phyloP scores from a whole-genome alignment of 257 asterid genomes.

The Lavandula angustifolia region DNA sequence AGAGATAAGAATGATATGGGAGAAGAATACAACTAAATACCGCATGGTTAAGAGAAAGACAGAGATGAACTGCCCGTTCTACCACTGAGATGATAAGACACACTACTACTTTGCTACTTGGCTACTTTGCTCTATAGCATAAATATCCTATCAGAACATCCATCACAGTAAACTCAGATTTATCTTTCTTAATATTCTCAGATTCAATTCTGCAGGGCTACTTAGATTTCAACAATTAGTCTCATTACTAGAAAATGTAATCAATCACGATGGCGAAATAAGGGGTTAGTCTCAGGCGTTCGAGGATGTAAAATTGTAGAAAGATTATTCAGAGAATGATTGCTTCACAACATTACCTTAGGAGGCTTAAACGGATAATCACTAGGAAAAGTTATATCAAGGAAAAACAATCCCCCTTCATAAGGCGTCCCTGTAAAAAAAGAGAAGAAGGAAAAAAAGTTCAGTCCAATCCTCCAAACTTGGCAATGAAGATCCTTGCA shows the following conservation, averaged over 20 bases:
- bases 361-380: constrained; percentile 95
- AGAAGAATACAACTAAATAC: not conserved
- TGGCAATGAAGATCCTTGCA: constrained; percentile 11
- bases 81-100: not conserved
- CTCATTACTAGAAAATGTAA: not conserved
- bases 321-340: not conserved
- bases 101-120: not conserved
- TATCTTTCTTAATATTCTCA: not conserved
- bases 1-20: not conserved
- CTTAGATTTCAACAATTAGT: constrained; percentile 1
- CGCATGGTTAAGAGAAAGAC: not conserved
- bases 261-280: not conserved
- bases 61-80: not conserved
- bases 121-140: not conserved
- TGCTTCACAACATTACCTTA: constrained; percentile 54
- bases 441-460: constrained; percentile 14
- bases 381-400: constrained; percentile 79
- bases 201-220: not conserved
- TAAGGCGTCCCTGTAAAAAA: constrained; percentile 81
- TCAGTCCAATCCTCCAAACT: constrained; percentile 12
- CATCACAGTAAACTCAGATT: too few relatives aligned
- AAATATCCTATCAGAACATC: too few relatives aligned
- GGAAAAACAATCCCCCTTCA: constrained; percentile 82
- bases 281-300: not conserved
- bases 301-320: not conserved